These are phyloP conservation scores for Leersia perrieri DNA, from an alignment of 176 grass and related monocot genomes.

Conservation along the genomic window DNA sequence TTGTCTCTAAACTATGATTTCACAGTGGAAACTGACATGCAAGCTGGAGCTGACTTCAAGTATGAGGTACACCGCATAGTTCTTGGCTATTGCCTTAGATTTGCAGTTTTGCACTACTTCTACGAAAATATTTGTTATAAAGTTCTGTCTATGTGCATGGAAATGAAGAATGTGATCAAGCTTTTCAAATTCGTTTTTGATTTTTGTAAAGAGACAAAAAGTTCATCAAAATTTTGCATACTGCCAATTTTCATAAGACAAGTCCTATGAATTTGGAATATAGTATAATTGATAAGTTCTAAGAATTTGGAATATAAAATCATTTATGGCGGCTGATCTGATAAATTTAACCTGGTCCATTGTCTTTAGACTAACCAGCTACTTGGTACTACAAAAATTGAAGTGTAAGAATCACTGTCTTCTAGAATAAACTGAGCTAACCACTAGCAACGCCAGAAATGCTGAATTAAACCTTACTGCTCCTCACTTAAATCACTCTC, in stretches of 20 bases:
- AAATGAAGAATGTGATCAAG: background rate
- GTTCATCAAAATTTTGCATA: background rate
- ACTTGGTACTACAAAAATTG: no score
- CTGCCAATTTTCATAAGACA: background rate
- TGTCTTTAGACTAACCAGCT: no score
- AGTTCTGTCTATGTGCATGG: background rate
- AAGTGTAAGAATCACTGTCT: no score
- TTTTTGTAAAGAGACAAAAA: background rate
- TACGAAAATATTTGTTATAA: background rate
- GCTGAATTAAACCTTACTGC: no score
- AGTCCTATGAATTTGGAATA: no score
- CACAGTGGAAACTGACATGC: conserved; percentile 70
- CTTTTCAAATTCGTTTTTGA: background rate
- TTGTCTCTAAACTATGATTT: conserved; percentile 26
- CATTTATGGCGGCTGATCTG: no score
- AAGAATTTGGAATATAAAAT: no score
- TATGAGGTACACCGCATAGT: conserved; percentile 43
- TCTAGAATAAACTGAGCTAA: no score
- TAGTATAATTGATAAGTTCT: no score
- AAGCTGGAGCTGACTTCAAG: conserved; percentile 60
- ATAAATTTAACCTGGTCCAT: no score
- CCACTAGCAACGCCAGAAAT: no score
- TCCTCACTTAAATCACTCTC: no score
- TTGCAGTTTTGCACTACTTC: background rate
- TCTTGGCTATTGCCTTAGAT: background rate